These are phyloP conservation scores for Aspergillus tamarii DNA, from an alignment of 2,329 filamentous ascomycete genomes.

Conservation along the genomic window DNA sequence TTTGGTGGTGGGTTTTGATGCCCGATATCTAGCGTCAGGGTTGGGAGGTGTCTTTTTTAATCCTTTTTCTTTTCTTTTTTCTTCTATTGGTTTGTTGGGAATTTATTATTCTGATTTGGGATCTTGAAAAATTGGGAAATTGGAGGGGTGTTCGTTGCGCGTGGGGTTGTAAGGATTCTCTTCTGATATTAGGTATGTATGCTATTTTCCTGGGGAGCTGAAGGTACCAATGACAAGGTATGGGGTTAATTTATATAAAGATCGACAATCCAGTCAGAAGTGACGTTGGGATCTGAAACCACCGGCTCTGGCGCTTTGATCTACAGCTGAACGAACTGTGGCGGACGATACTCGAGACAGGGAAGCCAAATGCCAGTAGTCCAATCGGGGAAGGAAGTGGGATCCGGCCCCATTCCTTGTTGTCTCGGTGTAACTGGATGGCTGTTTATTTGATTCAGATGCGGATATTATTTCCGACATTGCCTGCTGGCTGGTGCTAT, in stretches of 20 bases:
- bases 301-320: slow-evolving; percentile 1
- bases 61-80: not conserved
- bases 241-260: not conserved
- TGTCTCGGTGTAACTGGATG: not conserved
- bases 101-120: not conserved
- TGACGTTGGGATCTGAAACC: not conserved
- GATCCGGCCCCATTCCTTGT: not conserved
- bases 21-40: not conserved
- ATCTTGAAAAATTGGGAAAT: not conserved
- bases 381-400: slow-evolving; percentile 1
- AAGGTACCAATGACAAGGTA: not conserved
- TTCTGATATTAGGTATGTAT: not conserved
- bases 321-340: not conserved
- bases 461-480: slow-evolving; percentile 1
- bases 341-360: not conserved
- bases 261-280: not conserved
- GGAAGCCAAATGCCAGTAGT: not conserved
- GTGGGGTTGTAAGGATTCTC: not conserved
- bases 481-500: not conserved
- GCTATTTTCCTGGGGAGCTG: not conserved
- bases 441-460: not conserved
- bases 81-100: not conserved
- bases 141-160: not conserved
- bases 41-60: no score
- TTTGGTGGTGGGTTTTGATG: not conserved